Evolutionary conservation across 345 rosid genomes (phyloP).

Genomic region (Camelina hispida): DNA sequence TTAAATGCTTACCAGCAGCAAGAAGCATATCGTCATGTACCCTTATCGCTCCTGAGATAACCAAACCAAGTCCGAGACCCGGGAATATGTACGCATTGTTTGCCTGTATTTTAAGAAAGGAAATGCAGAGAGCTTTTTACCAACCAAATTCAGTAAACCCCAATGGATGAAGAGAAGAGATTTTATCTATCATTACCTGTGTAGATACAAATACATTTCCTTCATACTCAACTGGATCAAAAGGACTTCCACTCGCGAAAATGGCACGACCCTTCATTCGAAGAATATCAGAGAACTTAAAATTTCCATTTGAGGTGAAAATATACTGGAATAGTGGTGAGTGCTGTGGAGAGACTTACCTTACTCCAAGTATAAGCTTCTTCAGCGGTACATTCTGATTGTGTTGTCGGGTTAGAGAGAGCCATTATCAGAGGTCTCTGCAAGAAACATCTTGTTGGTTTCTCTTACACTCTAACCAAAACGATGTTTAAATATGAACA

Average conservation of each 20-base stretch:
- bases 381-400: slow-evolving; percentile 96
- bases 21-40: slow-evolving; percentile 89
- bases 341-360: slow-evolving; percentile 45
- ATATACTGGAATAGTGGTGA: neutral
- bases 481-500: neutral
- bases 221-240: slow-evolving; percentile 77
- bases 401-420: slow-evolving; percentile 98
- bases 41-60: slow-evolving; percentile 83
- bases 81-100: slow-evolving; percentile 96
- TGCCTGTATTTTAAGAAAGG: slow-evolving; percentile 51
- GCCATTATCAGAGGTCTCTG: slow-evolving; percentile 96
- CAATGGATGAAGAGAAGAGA: slow-evolving; percentile 4
- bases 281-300: slow-evolving; percentile 12
- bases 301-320: neutral
- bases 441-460: slow-evolving; percentile 18
- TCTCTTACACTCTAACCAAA: slow-evolving; percentile 5
- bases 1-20: slow-evolving; percentile 70
- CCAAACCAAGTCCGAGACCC: slow-evolving; percentile 88
- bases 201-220: slow-evolving; percentile 83
- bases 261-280: slow-evolving; percentile 83
- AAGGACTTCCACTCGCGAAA: slow-evolving; percentile 98
- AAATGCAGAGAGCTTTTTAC: slow-evolving; percentile 14
- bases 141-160: neutral
- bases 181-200: slow-evolving; percentile 57
- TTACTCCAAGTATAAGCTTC: slow-evolving; percentile 95